Evolutionary conservation across 1,284 basidiomycete species (phyloP).

Genomic region (Fomitopsis palustris): DNA sequence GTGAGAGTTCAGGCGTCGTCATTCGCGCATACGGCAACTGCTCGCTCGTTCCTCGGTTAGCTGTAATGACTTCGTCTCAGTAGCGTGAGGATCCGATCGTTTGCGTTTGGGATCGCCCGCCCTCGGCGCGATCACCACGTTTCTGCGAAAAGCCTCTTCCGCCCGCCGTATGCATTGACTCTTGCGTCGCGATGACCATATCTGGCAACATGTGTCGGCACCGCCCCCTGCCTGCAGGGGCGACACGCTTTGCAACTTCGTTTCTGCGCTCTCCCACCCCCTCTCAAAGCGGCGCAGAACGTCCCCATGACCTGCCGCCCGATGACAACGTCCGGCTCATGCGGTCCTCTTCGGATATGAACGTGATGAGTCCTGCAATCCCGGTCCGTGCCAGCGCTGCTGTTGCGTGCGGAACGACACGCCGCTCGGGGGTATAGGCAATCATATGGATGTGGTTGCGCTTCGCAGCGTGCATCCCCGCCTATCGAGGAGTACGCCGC

Average conservation of each 20-base stretch:
- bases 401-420: constrained; percentile 13
- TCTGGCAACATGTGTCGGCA: constrained; percentile 1
- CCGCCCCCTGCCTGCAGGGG: not conserved
- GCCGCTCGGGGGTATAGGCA: not conserved
- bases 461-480: constrained; percentile 1
- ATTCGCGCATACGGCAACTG: constrained; percentile 11
- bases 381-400: constrained; percentile 15
- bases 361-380: constrained; percentile 7
- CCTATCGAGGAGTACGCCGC: not conserved
- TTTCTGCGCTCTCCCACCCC: not conserved
- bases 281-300: not conserved
- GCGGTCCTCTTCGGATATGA: constrained; percentile 20
- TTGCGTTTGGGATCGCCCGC: constrained; percentile 4
- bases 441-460: constrained; percentile 3
- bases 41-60: constrained; percentile 8
- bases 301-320: not conserved
- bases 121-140: constrained; percentile 1
- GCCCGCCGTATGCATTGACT: not conserved
- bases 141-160: not conserved
- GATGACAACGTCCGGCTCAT: constrained; percentile 2
- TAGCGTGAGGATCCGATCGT: constrained; percentile 11
- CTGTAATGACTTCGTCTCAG: constrained; percentile 2
- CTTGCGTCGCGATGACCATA: constrained; percentile 2
- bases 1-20: not conserved
- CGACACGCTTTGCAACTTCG: not conserved